Base-by-base conservation (phyloP, 1,284 basidiomycete species). In the Ustilago nuda region DNA sequence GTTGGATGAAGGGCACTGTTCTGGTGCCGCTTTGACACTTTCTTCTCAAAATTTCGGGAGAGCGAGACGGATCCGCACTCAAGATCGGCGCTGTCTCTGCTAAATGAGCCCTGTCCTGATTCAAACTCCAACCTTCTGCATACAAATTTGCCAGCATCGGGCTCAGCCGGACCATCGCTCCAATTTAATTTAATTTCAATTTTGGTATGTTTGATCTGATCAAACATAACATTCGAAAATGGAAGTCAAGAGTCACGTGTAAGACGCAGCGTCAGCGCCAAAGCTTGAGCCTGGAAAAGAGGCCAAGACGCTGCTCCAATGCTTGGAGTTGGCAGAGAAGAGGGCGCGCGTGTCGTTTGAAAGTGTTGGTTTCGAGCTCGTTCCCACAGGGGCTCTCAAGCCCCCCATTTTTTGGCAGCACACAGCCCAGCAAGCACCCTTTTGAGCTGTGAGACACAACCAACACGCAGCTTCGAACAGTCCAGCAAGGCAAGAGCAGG, bases 31-130 rank as follows among this genome's bases (percentile, higher is more conserved):
- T 43, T 52, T 17, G 48, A 50, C 30, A 33, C 59, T 62, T 61
- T 64, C 62, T 64, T 65, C 62, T 65, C 51, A 65, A 65, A 65
- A 65, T 37, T 65, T 65, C 62, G 55, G 54, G 45, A 52, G 19
- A 45, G 50, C 61, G 23, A 58, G 51, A 71, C 68, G 68, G 68
- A 71, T 71, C 68, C 68, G 69, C 6, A 43, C 39, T 19, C 17
- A 13, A 19, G 43, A 54, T 61, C 41, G 60, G 52, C 52, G 11
- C 13, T 32, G 19, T 43, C 39, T 19, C 8, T 27, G 11, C 37
- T n/a, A 7, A 43, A 30, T 30, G 3, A 30, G 7, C 43, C 7
- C 43, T 19, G 43, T 19, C 43, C 43, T 46, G 39, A 33, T 55
- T 56, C 33, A 39, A 57, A 57, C 50, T 41, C 51, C 41, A 37